Percentiles rank a stretch among this genome's conserved stretches.
Conservation (phyloP, 225 moss, liverwort and hornwort species). For the Physcomitrium patens region DNA sequence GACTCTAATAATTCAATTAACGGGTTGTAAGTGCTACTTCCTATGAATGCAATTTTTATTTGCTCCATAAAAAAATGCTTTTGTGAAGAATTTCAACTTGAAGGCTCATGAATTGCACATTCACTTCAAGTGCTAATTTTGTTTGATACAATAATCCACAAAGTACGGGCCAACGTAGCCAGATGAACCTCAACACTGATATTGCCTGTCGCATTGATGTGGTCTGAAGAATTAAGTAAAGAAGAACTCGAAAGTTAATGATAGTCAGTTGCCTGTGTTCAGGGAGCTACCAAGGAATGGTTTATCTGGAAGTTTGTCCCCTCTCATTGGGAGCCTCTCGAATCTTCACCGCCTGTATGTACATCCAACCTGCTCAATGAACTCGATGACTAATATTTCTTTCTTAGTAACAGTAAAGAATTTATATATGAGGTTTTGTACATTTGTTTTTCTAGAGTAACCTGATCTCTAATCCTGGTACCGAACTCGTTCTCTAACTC, state of each 20-base stretch:
- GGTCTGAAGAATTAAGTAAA: too few species aligned
- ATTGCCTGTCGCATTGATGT: too few species aligned
- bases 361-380: slow-evolving; percentile 15
- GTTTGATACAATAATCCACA: too few species aligned
- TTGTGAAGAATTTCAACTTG: not conserved
- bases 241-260: not conserved
- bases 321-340: slow-evolving; percentile 54
- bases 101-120: too few species aligned
- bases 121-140: too few species aligned
- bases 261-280: slow-evolving; percentile 25
- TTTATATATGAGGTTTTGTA: too few species aligned
- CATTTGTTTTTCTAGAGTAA: too few species aligned
- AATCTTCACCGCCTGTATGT: slow-evolving; percentile 68
- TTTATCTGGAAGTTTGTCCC: slow-evolving; percentile 56
- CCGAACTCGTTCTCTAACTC: too few species aligned
- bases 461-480: too few species aligned
- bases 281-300: slow-evolving; percentile 58
- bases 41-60: not conserved
- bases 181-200: too few species aligned
- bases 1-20: slow-evolving; percentile 48
- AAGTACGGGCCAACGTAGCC: too few species aligned
- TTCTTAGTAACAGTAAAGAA: too few species aligned
- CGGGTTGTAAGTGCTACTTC: slow-evolving; percentile 46
- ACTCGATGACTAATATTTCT: slow-evolving; percentile 5
- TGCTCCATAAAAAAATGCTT: not conserved